Evolutionary conservation across 2,329 filamentous ascomycete species (phyloP).

Genomic region (Penicillium hordei): DNA sequence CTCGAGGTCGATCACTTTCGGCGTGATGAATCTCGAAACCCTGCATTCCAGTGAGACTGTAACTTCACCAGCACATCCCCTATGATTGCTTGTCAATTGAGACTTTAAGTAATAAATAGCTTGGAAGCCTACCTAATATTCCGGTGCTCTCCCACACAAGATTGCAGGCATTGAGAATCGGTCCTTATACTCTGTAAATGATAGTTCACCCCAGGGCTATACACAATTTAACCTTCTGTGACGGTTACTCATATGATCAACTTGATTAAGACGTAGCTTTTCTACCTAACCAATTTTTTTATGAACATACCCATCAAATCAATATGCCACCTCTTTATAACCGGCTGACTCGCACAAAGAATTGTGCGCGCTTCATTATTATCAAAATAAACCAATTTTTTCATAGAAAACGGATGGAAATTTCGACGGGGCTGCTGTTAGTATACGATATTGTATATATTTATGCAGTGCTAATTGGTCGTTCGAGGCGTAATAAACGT

Average conservation of each 20-base stretch:
- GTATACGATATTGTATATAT: neutral
- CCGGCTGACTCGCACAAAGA: neutral
- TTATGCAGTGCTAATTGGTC: neutral
- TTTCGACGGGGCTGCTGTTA: neutral
- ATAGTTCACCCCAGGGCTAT: too few relatives aligned
- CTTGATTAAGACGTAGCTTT: neutral
- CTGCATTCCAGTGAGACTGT: constrained; percentile 6
- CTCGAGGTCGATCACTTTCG: neutral
- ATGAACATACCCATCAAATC: neutral
- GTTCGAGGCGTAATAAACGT: too few relatives aligned
- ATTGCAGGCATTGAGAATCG: neutral
- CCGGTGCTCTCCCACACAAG: neutral
- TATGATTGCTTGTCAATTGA: neutral
- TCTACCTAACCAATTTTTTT: neutral
- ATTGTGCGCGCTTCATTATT: neutral
- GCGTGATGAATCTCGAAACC: neutral
- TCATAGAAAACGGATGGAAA: too few relatives aligned
- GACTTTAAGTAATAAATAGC: neutral
- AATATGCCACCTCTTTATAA: neutral
- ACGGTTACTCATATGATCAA: too few relatives aligned
- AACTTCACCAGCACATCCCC: neutral
- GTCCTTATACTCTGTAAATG: neutral
- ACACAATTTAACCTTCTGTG: neutral
- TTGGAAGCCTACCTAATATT: neutral
- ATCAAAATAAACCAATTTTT: neutral